A percentile compares a stretch with the other conserved stretches of the same genome.
These are phyloP conservation scores for Cercospora sp. DNA, from an alignment of 2,329 filamentous ascomycete genomes.

Conservation along the genomic window DNA sequence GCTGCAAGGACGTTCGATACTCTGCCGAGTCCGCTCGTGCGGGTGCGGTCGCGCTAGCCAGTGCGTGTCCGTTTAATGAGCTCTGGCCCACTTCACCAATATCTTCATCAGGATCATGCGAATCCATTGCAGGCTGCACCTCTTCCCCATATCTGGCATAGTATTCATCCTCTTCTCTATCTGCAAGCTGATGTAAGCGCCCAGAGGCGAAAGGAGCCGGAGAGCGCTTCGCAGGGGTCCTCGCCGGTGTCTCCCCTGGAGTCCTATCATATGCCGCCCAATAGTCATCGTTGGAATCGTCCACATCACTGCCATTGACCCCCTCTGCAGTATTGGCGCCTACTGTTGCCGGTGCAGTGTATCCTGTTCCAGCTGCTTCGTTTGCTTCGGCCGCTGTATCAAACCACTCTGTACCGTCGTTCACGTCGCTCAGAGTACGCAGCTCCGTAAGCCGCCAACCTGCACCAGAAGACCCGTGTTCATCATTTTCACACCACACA, in stretches of 20 bases:
- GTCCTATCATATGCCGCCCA: slow-evolving; percentile 78
- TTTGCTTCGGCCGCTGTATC: slow-evolving; percentile 63
- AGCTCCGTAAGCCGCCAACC: slow-evolving; percentile 75
- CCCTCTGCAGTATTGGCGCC: slow-evolving; percentile 21
- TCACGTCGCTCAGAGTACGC: slow-evolving; percentile 55
- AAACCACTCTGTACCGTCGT: slow-evolving; percentile 60
- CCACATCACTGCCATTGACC: slow-evolving; percentile 53
- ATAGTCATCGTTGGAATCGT: slow-evolving; percentile 69
- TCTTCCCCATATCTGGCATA: slow-evolving; percentile 71
- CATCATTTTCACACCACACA: slow-evolving; percentile 68
- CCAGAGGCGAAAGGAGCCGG: slow-evolving; percentile 55
- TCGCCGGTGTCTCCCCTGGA: slow-evolving; percentile 49
- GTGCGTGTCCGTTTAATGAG: slow-evolving; percentile 55
- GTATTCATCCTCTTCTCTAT: slow-evolving; percentile 64
- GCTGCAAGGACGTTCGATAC: slow-evolving; percentile 25
- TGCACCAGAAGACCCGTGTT: slow-evolving; percentile 55
- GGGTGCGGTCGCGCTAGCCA: slow-evolving; percentile 33
- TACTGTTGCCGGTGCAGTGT: slow-evolving; percentile 12
- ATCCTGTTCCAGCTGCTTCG: slow-evolving; percentile 36
- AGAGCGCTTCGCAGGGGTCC: slow-evolving; percentile 64
- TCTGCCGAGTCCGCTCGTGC: slow-evolving; percentile 19
- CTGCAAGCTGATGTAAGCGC: slow-evolving; percentile 32
- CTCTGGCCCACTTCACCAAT: slow-evolving; percentile 50
- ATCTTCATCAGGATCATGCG: slow-evolving; percentile 76
- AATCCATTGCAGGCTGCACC: slow-evolving; percentile 78